Evolutionary conservation across 2,329 filamentous ascomycete species (phyloP).

Genomic region (Xylariaceae sp.): DNA sequence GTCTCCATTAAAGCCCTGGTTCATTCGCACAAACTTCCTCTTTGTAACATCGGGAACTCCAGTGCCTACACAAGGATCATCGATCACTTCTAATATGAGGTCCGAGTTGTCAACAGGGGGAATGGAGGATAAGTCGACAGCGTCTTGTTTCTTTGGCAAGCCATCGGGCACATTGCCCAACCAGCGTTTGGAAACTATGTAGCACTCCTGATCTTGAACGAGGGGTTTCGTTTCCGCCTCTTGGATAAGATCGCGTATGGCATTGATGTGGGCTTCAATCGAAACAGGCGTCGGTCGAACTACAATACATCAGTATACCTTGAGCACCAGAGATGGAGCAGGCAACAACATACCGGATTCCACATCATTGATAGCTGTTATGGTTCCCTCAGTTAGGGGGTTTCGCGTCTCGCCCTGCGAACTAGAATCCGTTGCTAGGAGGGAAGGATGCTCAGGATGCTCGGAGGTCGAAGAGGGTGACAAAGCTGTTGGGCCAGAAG

Average conservation of each 20-base stretch:
- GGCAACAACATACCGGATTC: conserved; percentile 8
- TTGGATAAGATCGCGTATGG: conserved; percentile 60
- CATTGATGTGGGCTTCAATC: conserved; percentile 68
- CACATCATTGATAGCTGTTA: conserved; percentile 1
- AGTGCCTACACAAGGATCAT: conserved; percentile 39
- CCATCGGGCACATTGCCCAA: conserved; percentile 67
- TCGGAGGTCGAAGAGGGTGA: background rate
- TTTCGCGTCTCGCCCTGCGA: conserved; percentile 4
- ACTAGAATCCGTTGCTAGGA: conserved; percentile 11
- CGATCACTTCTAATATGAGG: conserved; percentile 62
- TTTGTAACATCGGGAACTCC: conserved; percentile 31
- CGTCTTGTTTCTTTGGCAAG: conserved; percentile 51
- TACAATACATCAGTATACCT: conserved; percentile 14
- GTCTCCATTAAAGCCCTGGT: conserved; percentile 62
- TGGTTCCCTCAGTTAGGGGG: background rate
- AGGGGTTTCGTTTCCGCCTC: conserved; percentile 50
- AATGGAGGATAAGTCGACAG: conserved; percentile 57
- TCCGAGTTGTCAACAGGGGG: conserved; percentile 86
- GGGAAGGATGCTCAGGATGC: conserved; percentile 2
- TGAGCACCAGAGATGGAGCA: background rate
- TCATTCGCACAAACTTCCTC: conserved; percentile 67
- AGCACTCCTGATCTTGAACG: conserved; percentile 71
- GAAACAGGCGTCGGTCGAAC: conserved; percentile 30
- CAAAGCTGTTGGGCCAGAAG: conserved; percentile 17
- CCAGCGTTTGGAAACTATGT: conserved; percentile 77